Base-by-base conservation (phyloP, 164 flowering plant species). In the Annona cherimola region DNA sequence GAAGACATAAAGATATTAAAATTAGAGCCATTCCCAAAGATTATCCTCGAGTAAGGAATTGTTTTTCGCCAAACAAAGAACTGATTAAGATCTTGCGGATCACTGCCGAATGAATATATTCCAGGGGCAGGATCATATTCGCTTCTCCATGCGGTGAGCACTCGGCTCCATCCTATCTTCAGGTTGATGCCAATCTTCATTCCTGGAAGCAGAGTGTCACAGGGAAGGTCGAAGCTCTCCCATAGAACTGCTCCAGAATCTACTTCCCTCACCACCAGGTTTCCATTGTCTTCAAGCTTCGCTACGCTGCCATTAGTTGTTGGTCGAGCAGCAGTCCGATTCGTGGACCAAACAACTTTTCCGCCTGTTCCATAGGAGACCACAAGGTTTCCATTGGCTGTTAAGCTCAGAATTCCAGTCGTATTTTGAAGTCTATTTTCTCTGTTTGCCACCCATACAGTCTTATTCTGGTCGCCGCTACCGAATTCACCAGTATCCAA, bases 151-250 rank as follows among this genome's bases (percentile, higher is more conserved):
- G 83, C 76, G 26, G 61, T 76, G 8, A 82, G 70, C 7, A 68
- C 43, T 79, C 74, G 74, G 3, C n/a, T 66, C 8, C 61, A 73
- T 7, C 76, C 74, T 0, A 77, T 82, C 6, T 16, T 46, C 5
- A 67, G 45, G 55, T 78, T 71, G 14, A 74, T 41, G 4, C 83
- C 85, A 0, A 80, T 61, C 70, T 73, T 82, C 85, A 80, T 82
- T 0, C 80, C 78, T 0, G 85, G 83, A 14, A 82, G 67, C n/a
- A 82, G 77, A 0, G 83, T 76, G 44, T 80, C 72, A 0, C 83
- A 75, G 0, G 83, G 85, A 71, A 80, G 61, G 73, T 82, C 81
- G 68, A 82, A 80, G 68, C 81, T 80, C 61, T 80, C 81, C 85
- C 85, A 82, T 19, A 72, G 8, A 42, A 66, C 26, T 35, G 9